Evolutionary conservation across 805 yeast genomes (phyloP).

Genomic region (Suhomyces sp.): DNA sequence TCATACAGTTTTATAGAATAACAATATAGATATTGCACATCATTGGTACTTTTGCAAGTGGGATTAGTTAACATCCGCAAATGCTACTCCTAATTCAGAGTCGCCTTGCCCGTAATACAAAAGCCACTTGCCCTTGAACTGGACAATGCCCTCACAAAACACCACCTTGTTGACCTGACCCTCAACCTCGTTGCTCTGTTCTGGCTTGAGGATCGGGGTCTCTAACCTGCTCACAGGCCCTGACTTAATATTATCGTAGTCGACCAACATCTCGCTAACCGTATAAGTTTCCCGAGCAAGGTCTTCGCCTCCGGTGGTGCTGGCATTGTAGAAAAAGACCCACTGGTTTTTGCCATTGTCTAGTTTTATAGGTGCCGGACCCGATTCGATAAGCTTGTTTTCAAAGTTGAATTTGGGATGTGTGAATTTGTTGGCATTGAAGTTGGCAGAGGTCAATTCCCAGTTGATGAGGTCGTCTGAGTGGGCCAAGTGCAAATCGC

Average conservation of each 20-base stretch:
- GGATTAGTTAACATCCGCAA: slow-evolving; percentile 12
- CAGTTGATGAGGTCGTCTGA: slow-evolving; percentile 35
- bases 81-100: slow-evolving; percentile 41
- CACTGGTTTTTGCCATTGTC: slow-evolving; percentile 30
- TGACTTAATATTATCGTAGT: slow-evolving; percentile 30
- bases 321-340: slow-evolving; percentile 37
- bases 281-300: slow-evolving; percentile 31
- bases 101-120: slow-evolving; percentile 45
- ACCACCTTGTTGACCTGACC: slow-evolving; percentile 44
- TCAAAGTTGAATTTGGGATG: slow-evolving; percentile 29
- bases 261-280: slow-evolving; percentile 39
- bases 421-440: slow-evolving; percentile 22
- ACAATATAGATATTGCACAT: too few relatives aligned
- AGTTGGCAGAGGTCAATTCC: slow-evolving; percentile 20
- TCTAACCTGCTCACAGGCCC: slow-evolving; percentile 41
- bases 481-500: slow-evolving; percentile 35
- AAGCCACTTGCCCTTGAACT: slow-evolving; percentile 40
- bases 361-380: slow-evolving; percentile 41
- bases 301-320: slow-evolving; percentile 36
- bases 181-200: slow-evolving; percentile 28
- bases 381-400: slow-evolving; percentile 38
- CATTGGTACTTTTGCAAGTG: too few relatives aligned
- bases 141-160: slow-evolving; percentile 43
- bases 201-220: slow-evolving; percentile 33
- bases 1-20: background rate